These are phyloP conservation scores for Claviceps capensis DNA, from an alignment of 2,329 filamentous ascomycete species.

Conservation along the genomic window DNA sequence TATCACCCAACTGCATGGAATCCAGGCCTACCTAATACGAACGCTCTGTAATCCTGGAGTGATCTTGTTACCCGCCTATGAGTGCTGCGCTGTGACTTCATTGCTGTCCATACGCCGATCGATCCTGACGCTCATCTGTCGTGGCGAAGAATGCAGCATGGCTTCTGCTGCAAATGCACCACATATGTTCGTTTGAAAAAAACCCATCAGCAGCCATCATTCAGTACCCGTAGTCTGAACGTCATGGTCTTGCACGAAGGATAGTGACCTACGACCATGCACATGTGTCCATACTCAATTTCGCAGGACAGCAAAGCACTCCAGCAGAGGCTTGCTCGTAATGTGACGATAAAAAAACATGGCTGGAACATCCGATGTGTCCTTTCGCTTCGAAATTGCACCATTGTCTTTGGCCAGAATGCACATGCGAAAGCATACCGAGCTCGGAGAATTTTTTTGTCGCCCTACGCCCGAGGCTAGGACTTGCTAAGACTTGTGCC, in stretches of 20 bases:
- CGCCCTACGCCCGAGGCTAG: background rate
- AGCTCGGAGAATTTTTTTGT: background rate
- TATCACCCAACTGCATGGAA: conserved; percentile 1
- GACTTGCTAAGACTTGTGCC: background rate
- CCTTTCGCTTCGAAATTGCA: background rate
- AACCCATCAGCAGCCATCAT: too few relatives aligned
- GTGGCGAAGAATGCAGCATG: background rate
- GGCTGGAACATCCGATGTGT: background rate
- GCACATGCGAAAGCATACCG: background rate
- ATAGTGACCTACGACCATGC: background rate
- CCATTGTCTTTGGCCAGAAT: background rate
- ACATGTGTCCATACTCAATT: background rate
- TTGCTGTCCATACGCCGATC: background rate
- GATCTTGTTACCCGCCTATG: background rate
- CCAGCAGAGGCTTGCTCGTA: background rate
- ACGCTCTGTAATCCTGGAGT: background rate
- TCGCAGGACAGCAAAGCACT: background rate
- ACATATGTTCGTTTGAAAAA: background rate
- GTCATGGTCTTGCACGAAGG: background rate
- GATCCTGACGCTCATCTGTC: background rate
- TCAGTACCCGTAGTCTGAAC: background rate
- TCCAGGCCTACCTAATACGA: background rate
- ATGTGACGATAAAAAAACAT: background rate
- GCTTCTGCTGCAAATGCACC: background rate
- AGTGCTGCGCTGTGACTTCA: background rate